Evolutionary conservation across 306 rosid genomes (phyloP), one percentile per base, ranked within the genome.

Genomic region (Ormosia emarginata): DNA sequence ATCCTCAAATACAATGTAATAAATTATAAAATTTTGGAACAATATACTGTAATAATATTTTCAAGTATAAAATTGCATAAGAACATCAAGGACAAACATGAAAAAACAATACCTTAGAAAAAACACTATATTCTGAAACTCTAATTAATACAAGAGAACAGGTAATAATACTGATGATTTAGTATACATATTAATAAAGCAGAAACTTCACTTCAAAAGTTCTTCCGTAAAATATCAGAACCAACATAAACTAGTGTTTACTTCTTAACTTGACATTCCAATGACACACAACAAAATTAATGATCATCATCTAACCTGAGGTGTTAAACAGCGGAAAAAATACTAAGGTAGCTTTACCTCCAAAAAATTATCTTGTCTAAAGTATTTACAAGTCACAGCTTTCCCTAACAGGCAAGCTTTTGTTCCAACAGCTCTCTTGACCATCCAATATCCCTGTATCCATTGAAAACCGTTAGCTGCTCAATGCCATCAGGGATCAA

Each of bases 371-470:
- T 93, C 97, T 77, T 82, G 98, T 83, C 93, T 88, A 58, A 89
- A 88, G 85, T 89, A 93, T 85, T 90, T 95, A 91, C 99, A 95
- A 29, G 93, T 92, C 43, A 95, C 89, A 44, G 99, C 98, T 91
- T 95, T 95, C 56, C 98, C 99, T 84, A 95, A 80, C 64, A 95
- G 84, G 91, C 99, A 95, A 81, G 98, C 99, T 89, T 93, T 95
- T 77, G 97, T 92, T 85, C 99, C 99, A 37, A 95, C 99, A 52
- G 99, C 99, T 74, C 99, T 92, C 90, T 93, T 95, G 87, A 95
- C 99, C 98, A 95, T 92, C 99, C 97, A 95, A 86, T 95, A 95
- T 82, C 99, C 99, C 99, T 93, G 88, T 70, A 67, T 70, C 69
- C 67, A 86, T 79, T 47, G 74, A 77, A 62, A 87, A 83, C 4